phyloP scores from a whole-genome alignment of 176 grass and related monocot species.

The Dactylis glomerata region DNA sequence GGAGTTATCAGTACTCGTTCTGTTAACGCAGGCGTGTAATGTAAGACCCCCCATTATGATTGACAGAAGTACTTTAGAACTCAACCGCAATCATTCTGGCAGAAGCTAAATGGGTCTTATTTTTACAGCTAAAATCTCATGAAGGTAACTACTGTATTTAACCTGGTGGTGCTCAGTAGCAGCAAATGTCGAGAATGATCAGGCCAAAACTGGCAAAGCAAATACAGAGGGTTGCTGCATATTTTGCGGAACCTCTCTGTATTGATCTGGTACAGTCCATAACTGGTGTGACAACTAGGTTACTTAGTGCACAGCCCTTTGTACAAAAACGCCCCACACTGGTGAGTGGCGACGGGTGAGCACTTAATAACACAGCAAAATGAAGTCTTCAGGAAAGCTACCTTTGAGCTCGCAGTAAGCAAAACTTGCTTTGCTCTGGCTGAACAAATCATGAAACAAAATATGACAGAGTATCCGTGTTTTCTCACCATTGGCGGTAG shows the following conservation, averaged over 20 bases:
- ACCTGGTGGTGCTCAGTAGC: no score
- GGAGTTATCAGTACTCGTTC: no score
- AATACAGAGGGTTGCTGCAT: background rate
- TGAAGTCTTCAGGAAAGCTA: background rate
- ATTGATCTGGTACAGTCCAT: background rate
- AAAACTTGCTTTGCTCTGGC: background rate
- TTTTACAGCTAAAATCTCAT: no score
- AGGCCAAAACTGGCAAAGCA: background rate
- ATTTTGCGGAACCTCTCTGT: background rate
- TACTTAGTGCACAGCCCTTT: background rate
- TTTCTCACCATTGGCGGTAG: conserved; percentile 70
- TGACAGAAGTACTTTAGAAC: no score
- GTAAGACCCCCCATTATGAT: no score
- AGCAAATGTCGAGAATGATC: no score
- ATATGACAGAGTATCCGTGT: background rate
- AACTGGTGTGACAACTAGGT: background rate
- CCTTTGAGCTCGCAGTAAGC: background rate
- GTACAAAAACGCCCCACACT: background rate
- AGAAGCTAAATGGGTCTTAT: no score
- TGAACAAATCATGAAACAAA: background rate
- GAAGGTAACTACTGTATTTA: no score
- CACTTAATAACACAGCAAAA: background rate
- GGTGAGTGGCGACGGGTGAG: background rate
- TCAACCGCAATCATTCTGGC: no score
- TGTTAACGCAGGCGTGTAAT: no score